Evolutionary conservation across 805 yeast genomes (phyloP), one percentile per base, ranked within the genome.

Genomic region (Candida boidinii): DNA sequence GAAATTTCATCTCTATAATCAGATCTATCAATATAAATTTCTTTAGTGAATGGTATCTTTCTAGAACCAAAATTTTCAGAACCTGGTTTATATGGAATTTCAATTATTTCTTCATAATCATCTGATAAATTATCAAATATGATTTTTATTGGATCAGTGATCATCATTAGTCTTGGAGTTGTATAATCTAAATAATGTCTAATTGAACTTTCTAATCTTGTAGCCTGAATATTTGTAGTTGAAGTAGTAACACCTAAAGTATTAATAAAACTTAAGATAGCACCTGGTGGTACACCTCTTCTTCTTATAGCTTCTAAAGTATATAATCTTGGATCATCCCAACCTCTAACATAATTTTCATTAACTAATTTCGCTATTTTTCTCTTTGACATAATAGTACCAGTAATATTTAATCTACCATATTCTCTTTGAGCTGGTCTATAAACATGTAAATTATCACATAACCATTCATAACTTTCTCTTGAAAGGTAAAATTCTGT

Each of bases 351-450:
- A 49, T 70, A 63, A 5, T 70, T 64, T 18, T 77, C 92, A 36
- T 74, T 81, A 16, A 92, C 97, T 45, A 92, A 70, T 59, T 86
- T 83, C 43, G 95, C 94, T 55, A 92, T 87, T 62, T 92, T 92
- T 58, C 99, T 77, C 71, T 92, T 92, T 38, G 95, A 85, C 73
- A 92, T 64, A 41, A 92, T 76, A 9, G 97, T 84, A 35, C 98
- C 98, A 2, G 95, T 83, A 46, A 92, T 74, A 58, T 88, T 92
- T 55, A 92, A 74, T 58, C 98, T 78, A 45, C 99, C 99, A 50
- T 88, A 92, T 60, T 92, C 99, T 58, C 98, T 79, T 71, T 92
- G 99, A 10, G 96, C 95, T 21, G 99, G 98, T 67, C 95, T 79
- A 63, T 86, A 92, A 29, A 92, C 95, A 51, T 84, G 88, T 39